phyloP scores from a whole-genome alignment of 2,329 filamentous ascomycete genomes.

The Dothiorella sarmentorum region DNA sequence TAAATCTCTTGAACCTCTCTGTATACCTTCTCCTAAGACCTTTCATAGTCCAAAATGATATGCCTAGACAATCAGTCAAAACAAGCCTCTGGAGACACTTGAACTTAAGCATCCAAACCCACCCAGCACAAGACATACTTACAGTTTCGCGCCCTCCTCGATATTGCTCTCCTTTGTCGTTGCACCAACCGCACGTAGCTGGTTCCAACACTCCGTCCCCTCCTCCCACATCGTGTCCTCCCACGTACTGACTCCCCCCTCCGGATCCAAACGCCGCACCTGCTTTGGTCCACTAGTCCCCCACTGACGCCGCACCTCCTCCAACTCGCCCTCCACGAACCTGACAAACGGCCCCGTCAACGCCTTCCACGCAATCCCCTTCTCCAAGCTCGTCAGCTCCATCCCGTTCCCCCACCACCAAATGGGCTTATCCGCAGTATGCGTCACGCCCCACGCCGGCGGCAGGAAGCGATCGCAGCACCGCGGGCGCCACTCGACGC shows the following conservation, averaged over 20 bases:
- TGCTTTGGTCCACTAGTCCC: slow-evolving; percentile 34
- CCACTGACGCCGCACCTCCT: slow-evolving; percentile 34
- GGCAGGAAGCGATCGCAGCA: slow-evolving; percentile 45
- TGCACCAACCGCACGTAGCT: slow-evolving; percentile 29
- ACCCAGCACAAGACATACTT: not conserved
- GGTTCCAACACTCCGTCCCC: slow-evolving; percentile 48
- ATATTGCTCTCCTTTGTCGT: not conserved
- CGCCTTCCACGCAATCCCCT: slow-evolving; percentile 35
- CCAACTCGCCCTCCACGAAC: slow-evolving; percentile 41
- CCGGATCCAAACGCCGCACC: slow-evolving; percentile 43
- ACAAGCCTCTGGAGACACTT: not conserved
- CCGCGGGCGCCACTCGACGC: slow-evolving; percentile 52
- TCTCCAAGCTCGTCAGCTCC: slow-evolving; percentile 43
- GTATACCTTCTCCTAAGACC: no score
- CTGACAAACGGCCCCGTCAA: slow-evolving; percentile 39
- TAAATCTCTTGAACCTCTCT: no score
- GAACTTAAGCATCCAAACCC: no score
- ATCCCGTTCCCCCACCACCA: slow-evolving; percentile 54
- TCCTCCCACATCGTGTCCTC: slow-evolving; percentile 47
- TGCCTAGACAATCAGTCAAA: slow-evolving; percentile 4
- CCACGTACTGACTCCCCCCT: slow-evolving; percentile 47
- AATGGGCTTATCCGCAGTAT: slow-evolving; percentile 51
- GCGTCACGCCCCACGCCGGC: slow-evolving; percentile 52
- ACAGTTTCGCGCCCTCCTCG: slow-evolving; percentile 16
- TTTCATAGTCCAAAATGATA: not conserved